Base-by-base conservation (phyloP, 2,329 filamentous ascomycete genomes). In the Sclerotinia spermophila region DNA sequence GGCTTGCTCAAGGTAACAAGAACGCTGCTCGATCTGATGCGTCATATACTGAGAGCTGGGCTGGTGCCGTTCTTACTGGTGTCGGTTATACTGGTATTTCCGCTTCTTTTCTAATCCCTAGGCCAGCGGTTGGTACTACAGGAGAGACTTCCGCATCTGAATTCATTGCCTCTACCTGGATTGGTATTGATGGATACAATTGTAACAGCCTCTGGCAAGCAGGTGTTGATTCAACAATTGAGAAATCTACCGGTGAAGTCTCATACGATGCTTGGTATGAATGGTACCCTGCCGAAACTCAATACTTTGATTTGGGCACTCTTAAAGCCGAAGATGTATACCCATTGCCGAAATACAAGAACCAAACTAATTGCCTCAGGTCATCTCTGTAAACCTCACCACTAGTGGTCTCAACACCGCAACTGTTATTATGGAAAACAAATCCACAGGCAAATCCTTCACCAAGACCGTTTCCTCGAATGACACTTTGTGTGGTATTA, bases 171-270 rank as follows among this genome's bases (percentile, higher is more conserved):
- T 79, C 82, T 7, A 85, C 84, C 27, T 88, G 86, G 86, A 85
- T 89, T 8, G 86, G 86, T n/a, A 88, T 89, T 71, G 87, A 89
- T 72, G 87, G 87, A n/a, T 84, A 87, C 44, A 86, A 84, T 3
- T 88, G 85, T 77, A 77, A 75, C 51, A 80, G 79, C 3, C 83
- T 88, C 68, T 79, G 88, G 11, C 86, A 88, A 76, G 84, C 85
- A 0, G 86, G 86, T 27, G 78, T 66, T 8, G 62, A 66, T 88
- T 85, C 87, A 75, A 83, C 82, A 62, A 78, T 85, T 61, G 30
- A 58, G 24, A 73, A 81, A 30, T 53, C 62, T 33, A 79, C 79
- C 40, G 72, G 73, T 44, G 42, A 38, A 56, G 21, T 82, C 1
- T 80, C 76, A 13, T 88, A 83, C 74, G 82, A 85, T 67, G 84